Evolutionary conservation across 352 stramenopile genomes (phyloP).

Genomic region (Globisporangium lucens): DNA sequence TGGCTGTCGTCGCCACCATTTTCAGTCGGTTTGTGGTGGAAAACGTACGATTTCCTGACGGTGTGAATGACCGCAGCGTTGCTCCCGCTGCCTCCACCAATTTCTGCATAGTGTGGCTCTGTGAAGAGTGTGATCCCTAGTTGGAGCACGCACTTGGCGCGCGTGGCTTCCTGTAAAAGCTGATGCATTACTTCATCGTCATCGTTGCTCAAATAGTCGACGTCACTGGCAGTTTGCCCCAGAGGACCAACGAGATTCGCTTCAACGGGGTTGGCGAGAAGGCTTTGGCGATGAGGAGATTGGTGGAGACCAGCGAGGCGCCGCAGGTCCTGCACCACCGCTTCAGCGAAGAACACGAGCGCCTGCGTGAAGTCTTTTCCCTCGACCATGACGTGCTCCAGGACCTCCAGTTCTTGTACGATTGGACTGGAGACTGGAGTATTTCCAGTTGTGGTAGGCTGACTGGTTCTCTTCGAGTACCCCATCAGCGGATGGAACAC

Average conservation of each 20-base stretch:
- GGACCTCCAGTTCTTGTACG: slow-evolving; percentile 19
- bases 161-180: slow-evolving; percentile 22
- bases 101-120: not conserved
- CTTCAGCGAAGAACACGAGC: slow-evolving; percentile 37
- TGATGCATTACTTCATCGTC: slow-evolving; percentile 17
- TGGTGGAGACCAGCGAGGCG: slow-evolving; percentile 17
- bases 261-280: not conserved
- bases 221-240: not conserved
- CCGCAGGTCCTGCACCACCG: slow-evolving; percentile 28
- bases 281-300: not conserved
- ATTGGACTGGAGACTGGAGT: not conserved
- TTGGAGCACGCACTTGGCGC: slow-evolving; percentile 19
- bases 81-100: not conserved
- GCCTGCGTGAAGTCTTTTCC: slow-evolving; percentile 31
- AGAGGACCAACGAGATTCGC: not conserved
- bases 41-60: slow-evolving; percentile 37
- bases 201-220: slow-evolving; percentile 13
- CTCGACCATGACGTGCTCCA: slow-evolving; percentile 46
- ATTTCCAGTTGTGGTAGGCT: not conserved
- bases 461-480: not conserved
- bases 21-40: slow-evolving; percentile 29
- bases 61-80: slow-evolving; percentile 7
- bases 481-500: slow-evolving; percentile 20
- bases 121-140: not conserved
- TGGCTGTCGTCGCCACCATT: not conserved